Evolutionary conservation across 2,329 filamentous ascomycete species (phyloP).

Genomic region (Fusarium solani-melongenae): DNA sequence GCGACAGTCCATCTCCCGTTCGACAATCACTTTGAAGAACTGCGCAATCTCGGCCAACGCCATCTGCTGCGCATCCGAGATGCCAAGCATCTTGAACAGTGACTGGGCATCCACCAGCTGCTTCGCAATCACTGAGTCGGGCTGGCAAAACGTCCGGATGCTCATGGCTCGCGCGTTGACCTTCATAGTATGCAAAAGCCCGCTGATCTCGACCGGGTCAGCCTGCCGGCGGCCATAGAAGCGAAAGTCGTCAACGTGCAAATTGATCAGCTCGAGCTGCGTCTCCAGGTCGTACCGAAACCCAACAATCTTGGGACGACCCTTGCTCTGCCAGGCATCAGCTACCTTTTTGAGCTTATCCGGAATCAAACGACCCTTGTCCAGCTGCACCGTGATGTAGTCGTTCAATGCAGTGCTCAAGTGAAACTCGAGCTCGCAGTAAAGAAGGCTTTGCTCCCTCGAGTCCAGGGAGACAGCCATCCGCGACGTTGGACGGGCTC

Average conservation of each 20-base stretch:
- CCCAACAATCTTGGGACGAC: conserved; percentile 64
- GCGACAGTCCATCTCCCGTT: conserved; percentile 54
- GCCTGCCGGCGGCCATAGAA: conserved; percentile 63
- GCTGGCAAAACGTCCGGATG: conserved; percentile 67
- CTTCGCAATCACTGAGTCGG: conserved; percentile 68
- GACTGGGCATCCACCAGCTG: conserved; percentile 65
- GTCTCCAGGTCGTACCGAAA: conserved; percentile 71
- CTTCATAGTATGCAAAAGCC: conserved; percentile 63
- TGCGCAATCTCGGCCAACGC: conserved; percentile 61
- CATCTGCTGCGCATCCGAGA: conserved; percentile 55
- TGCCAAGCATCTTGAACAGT: conserved; percentile 62
- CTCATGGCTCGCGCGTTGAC: conserved; percentile 63
- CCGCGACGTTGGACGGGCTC: conserved; percentile 44
- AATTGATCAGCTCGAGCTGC: conserved; percentile 64
- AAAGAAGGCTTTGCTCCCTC: conserved; percentile 68
- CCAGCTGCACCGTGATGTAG: conserved; percentile 64
- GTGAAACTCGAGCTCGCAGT: conserved; percentile 68
- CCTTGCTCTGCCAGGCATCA: conserved; percentile 63
- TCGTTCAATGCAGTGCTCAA: conserved; percentile 62
- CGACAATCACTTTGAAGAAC: conserved; percentile 65
- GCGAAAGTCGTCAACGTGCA: conserved; percentile 63
- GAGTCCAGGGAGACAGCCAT: conserved; percentile 63
- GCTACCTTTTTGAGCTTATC: conserved; percentile 63
- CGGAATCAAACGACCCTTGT: conserved; percentile 64
- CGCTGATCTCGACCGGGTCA: conserved; percentile 56